Percentiles rank a stretch among this genome's conserved stretches.
These are phyloP conservation scores for Magnolia kwangsiensis DNA, from an alignment of 164 flowering plant genomes.

Conservation along the genomic window DNA sequence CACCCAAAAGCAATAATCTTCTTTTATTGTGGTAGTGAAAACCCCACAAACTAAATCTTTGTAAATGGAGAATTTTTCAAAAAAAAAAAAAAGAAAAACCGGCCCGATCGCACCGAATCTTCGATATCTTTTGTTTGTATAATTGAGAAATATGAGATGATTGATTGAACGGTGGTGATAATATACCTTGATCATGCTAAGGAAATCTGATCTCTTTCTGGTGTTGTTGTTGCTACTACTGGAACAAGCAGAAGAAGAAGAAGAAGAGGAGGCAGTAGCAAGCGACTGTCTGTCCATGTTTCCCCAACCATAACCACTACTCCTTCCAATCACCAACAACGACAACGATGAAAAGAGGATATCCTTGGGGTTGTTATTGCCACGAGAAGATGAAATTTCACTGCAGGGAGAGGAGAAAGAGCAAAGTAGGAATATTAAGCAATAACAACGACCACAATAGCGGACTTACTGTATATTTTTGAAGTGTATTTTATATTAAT, in stretches of 20 bases:
- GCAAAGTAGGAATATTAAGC: neutral
- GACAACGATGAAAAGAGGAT: neutral
- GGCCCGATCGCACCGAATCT: neutral
- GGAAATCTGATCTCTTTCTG: slow-evolving; percentile 17
- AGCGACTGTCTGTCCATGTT: slow-evolving; percentile 18
- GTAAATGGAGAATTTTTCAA: neutral
- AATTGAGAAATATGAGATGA: neutral
- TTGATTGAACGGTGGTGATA: neutral
- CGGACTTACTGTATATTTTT: no score
- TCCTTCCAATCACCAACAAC: neutral
- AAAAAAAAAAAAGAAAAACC: neutral
- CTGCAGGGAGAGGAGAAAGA: neutral
- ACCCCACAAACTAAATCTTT: no score
- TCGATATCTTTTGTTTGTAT: no score
- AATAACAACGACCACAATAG: neutral
- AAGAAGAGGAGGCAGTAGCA: slow-evolving; percentile 7
- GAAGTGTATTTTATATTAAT: no score
- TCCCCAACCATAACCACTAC: neutral
- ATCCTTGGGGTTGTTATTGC: neutral
- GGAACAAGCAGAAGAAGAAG: neutral
- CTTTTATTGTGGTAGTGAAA: neutral
- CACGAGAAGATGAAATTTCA: neutral
- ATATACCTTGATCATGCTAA: slow-evolving; percentile 24
- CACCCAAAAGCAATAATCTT: neutral
- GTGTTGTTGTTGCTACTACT: neutral